Percentiles rank a stretch among this genome's conserved stretches.
These are phyloP conservation scores for Cystobasidium tubakii DNA, from an alignment of 768 basidiomycete species.

Conservation along the genomic window DNA sequence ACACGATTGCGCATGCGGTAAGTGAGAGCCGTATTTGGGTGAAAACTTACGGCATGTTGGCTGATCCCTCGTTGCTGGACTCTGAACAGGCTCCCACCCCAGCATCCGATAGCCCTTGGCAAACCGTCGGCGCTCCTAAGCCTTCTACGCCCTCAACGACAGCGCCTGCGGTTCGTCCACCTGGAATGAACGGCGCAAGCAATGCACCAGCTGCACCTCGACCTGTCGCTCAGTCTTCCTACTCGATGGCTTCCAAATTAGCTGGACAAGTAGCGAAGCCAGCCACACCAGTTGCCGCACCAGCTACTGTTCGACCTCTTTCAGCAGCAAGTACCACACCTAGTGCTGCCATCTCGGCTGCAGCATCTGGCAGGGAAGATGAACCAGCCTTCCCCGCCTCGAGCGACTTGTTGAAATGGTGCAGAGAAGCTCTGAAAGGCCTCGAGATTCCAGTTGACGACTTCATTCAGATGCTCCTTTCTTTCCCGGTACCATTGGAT, in stretches of 20 bases:
- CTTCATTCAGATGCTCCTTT: conserved; percentile 87
- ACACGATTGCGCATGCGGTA: conserved; percentile 46
- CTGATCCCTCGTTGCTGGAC: conserved; percentile 47
- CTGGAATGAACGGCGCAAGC: background rate
- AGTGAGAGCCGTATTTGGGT: background rate
- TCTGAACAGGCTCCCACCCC: conserved; percentile 42
- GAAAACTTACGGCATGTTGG: too few relatives aligned
- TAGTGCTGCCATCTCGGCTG: conserved; percentile 47
- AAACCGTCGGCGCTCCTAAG: conserved; percentile 13
- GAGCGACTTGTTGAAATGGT: conserved; percentile 86
- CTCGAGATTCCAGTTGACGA: conserved; percentile 82
- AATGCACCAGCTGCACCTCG: background rate
- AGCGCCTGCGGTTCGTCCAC: background rate
- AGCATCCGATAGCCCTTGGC: conserved; percentile 30
- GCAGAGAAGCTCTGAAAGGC: conserved; percentile 72
- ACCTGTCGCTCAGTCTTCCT: background rate
- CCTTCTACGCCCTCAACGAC: conserved; percentile 49
- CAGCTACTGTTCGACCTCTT: conserved; percentile 36
- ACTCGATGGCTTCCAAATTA: conserved; percentile 9
- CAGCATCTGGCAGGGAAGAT: conserved; percentile 55
- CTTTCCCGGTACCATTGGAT: conserved; percentile 75
- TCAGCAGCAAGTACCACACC: conserved; percentile 35
- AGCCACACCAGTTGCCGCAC: conserved; percentile 49
- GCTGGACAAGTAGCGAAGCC: background rate
- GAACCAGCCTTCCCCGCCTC: conserved; percentile 67